phyloP scores from a whole-genome alignment of 768 basidiomycete species.

The Crepidotus variabilis region DNA sequence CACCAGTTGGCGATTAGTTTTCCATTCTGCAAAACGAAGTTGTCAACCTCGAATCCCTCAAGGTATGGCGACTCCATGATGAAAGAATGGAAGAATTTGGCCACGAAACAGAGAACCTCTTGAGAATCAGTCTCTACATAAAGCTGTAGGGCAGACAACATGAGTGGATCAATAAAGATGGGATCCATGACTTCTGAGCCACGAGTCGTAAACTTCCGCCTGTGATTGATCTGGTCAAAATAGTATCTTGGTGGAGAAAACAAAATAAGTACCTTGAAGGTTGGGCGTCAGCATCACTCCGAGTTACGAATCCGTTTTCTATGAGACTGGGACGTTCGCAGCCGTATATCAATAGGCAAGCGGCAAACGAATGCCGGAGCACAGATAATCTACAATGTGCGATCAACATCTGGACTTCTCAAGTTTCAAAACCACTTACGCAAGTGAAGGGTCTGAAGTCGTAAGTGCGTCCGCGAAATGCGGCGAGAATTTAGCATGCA shows the following conservation, averaged over 20 bases:
- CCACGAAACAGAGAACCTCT: constrained; percentile 47
- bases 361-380: constrained; percentile 57
- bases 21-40: constrained; percentile 66
- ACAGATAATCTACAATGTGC: constrained; percentile 36
- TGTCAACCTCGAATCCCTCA: constrained; percentile 67
- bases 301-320: constrained; percentile 40
- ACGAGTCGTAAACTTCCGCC: constrained; percentile 45
- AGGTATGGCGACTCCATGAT: constrained; percentile 56
- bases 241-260: background rate
- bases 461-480: constrained; percentile 36
- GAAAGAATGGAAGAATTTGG: constrained; percentile 62
- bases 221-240: constrained; percentile 15
- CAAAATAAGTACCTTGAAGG: constrained; percentile 49
- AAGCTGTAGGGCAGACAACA: constrained; percentile 49
- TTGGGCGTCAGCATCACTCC: constrained; percentile 45
- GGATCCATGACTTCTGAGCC: constrained; percentile 47
- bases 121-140: constrained; percentile 48
- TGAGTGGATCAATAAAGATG: constrained; percentile 52
- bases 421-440: constrained; percentile 30
- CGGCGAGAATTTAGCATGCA: constrained; percentile 41
- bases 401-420: background rate
- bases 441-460: constrained; percentile 23
- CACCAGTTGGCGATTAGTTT: constrained; percentile 58
- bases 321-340: constrained; percentile 51
- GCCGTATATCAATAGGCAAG: constrained; percentile 63